phyloP scores from a whole-genome alignment of 176 grass and related monocot genomes.

The Alloteropsis semialata region DNA sequence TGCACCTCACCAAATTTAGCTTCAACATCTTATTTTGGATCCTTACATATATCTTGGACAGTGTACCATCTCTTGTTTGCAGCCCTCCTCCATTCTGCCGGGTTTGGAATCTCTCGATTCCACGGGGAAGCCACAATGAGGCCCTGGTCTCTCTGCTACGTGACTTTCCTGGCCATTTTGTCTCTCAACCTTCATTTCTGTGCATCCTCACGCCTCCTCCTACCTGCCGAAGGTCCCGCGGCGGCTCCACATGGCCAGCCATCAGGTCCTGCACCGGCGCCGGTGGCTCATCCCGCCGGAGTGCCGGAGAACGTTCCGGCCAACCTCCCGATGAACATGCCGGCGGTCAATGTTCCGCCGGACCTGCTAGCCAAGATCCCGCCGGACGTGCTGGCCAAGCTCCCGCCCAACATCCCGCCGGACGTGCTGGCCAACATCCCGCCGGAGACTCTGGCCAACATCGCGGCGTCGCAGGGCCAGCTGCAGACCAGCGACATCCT shows the following conservation, averaged over 20 bases:
- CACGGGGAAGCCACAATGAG: conserved; percentile 32
- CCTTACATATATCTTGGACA: not conserved
- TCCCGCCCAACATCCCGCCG: conserved; percentile 8
- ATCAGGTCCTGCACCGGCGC: not conserved
- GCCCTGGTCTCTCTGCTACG: not conserved
- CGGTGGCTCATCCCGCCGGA: not conserved
- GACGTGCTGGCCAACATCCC: not conserved
- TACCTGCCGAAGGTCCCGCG: not conserved
- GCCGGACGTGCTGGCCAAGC: not conserved
- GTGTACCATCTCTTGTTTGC: conserved; percentile 13
- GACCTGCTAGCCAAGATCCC: not conserved
- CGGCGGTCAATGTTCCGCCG: not conserved
- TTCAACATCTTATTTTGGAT: not conserved
- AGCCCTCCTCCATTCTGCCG: not conserved
- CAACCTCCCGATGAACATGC: not conserved
- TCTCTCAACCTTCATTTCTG: not conserved
- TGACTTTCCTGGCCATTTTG: conserved; percentile 37
- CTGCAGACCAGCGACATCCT: not conserved
- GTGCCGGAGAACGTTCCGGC: not conserved
- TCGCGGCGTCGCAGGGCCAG: not conserved
- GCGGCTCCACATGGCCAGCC: not conserved
- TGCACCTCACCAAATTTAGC: conserved; percentile 22
- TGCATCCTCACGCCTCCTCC: not conserved
- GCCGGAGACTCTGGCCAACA: conserved; percentile 39
- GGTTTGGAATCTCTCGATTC: conserved; percentile 20